Base-by-base conservation (phyloP, 345 rosid genomes). In the Salix exigua region DNA sequence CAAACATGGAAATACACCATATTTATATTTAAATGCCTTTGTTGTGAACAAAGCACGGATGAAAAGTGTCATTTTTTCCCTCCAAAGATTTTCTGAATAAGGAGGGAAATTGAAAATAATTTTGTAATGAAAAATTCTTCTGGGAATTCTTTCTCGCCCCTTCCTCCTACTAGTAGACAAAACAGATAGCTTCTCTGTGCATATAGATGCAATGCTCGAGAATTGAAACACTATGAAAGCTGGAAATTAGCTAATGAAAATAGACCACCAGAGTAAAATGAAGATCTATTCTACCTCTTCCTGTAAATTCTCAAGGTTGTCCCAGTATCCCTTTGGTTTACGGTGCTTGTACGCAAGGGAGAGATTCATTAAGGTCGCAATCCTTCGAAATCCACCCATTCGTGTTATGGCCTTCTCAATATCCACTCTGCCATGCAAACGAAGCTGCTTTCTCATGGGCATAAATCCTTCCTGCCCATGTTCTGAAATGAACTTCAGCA, bases 381-480 rank as follows among this genome's bases (percentile, higher is more conserved):
- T 86, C 86, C 91, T 90, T 83, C 97, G 85, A 76, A 96, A 93
- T 71, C 98, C 98, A 61, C 99, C 99, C 97, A 90, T 93, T 66
- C 87, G 89, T 37, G 94, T 88, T 66, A 96, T 91, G 60, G 97
- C 96, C 85, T 96, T 96, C 81, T 96, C 99, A 67, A 93, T 91
- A 81, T 96, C 98, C 35, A 93, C 96, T 83, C 99, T 88, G 63
- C 99, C 93, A 68, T 88, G 96, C 77, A 86, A 61, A 63, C 97
- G 93, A 6, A 96, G 98, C 80, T 96, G 99, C 80, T 96, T 96
- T 83, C 99, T 90, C 98, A 93, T 96, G 0, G 98, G 99, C 99
- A 96, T 96, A 85, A 93, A 96, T 65, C 99, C 99, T 84, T 91
- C 98, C 79, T 91, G 94, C 53, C 99, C 99, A 68, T 91, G 91